Evolutionary conservation across 139 green algal species (phyloP).

Genomic region (Volvox africanus): DNA sequence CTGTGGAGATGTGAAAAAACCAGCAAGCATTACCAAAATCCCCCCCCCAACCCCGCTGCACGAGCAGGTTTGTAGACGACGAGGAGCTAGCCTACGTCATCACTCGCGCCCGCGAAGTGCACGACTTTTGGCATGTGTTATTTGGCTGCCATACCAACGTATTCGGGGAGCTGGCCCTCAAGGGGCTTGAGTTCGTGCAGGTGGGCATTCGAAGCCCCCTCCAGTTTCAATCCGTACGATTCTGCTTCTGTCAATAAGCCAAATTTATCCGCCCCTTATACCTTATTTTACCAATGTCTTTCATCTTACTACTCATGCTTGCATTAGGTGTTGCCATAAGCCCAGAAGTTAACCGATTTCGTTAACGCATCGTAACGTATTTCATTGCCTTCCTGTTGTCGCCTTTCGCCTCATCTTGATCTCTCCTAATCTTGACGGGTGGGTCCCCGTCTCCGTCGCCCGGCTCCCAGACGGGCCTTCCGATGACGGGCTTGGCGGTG

Average conservation of each 20-base stretch:
- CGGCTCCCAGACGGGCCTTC: conserved; percentile 90
- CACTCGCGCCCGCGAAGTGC: conserved; percentile 84
- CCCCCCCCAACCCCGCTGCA: too few species aligned
- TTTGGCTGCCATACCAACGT: conserved; percentile 95
- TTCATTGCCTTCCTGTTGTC: neutral
- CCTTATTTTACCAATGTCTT: too few species aligned
- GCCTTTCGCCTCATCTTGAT: neutral
- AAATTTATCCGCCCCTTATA: too few species aligned
- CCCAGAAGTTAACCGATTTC: too few species aligned
- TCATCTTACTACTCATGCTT: neutral
- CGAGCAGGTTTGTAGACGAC: conserved; percentile 91
- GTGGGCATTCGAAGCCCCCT: conserved; percentile 47
- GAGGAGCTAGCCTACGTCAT: conserved; percentile 93
- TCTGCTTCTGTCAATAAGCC: too few species aligned
- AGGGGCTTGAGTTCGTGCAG: conserved; percentile 94
- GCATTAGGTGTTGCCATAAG: neutral
- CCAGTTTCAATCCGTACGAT: too few species aligned
- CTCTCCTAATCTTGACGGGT: neutral
- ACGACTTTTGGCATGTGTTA: conserved; percentile 98
- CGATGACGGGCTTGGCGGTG: conserved; percentile 92
- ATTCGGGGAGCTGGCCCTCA: conserved; percentile 95
- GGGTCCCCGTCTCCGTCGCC: neutral
- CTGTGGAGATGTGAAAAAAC: too few species aligned
- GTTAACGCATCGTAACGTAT: neutral
- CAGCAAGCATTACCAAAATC: too few species aligned